Percentiles rank a stretch among this genome's conserved stretches.
phyloP scores from a whole-genome alignment of 192 early-diverging fungal genomes.

The Chytriomyces sp. region DNA sequence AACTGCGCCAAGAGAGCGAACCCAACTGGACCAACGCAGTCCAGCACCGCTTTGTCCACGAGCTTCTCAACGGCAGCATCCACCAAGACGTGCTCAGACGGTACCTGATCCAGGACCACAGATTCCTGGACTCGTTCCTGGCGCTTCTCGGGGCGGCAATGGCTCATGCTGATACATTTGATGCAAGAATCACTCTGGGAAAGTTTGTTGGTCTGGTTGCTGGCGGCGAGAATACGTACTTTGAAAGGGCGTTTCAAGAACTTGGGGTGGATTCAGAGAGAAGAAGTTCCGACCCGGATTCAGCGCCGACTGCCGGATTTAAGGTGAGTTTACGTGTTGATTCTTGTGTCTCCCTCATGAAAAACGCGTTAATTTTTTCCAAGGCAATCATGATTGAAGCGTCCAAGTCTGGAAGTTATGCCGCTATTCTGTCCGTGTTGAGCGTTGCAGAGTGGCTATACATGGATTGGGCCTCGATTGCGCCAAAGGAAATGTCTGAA shows the following conservation, averaged over 20 bases:
- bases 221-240: background rate
- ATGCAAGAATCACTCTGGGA: background rate
- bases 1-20: background rate
- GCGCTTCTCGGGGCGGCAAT: background rate
- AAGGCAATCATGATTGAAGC: background rate
- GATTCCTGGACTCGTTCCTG: background rate
- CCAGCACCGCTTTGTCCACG: background rate
- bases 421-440: background rate
- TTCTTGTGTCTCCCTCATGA: no score
- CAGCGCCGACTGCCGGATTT: background rate
- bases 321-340: background rate
- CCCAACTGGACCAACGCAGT: background rate
- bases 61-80: background rate
- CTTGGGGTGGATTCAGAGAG: background rate
- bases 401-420: background rate
- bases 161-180: slow-evolving; percentile 1
- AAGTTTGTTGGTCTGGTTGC: background rate
- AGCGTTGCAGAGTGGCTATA: background rate
- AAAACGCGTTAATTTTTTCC: no score
- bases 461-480: background rate
- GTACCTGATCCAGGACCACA: background rate
- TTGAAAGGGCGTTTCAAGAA: background rate
- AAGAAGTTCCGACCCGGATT: background rate
- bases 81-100: background rate
- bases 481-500: background rate